Evolutionary conservation across 257 asterid genomes (phyloP).

Genomic region (Rhazya stricta): DNA sequence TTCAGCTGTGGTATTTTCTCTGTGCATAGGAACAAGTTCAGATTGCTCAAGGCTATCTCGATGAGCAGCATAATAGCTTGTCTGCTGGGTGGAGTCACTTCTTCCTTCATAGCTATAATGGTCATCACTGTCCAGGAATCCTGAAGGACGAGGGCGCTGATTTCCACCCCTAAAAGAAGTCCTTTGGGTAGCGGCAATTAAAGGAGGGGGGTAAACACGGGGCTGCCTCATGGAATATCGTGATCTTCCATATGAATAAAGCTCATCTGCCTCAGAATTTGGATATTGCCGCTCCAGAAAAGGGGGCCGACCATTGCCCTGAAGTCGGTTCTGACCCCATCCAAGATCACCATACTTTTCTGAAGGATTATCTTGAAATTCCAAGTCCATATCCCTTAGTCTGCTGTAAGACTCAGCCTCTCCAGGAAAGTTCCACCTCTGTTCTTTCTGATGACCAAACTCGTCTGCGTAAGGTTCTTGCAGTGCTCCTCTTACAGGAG

Average conservation of each 20-base stretch:
- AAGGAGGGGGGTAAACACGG: constrained; percentile 90
- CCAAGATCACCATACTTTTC: constrained; percentile 61
- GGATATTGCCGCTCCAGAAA: constrained; percentile 57
- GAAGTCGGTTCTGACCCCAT: constrained; percentile 57
- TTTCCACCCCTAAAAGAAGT: constrained; percentile 39
- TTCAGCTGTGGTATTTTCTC: constrained; percentile 38
- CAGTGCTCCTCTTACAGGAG: constrained; percentile 38
- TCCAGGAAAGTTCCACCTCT: constrained; percentile 59
- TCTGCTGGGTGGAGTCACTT: constrained; percentile 41
- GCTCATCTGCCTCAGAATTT: constrained; percentile 55
- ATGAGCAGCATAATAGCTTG: constrained; percentile 45
- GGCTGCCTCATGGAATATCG: constrained; percentile 90
- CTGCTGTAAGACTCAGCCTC: constrained; percentile 52
- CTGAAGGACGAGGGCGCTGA: constrained; percentile 44
- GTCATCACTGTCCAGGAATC: constrained; percentile 36
- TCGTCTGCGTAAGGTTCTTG: constrained; percentile 62
- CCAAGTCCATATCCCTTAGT: constrained; percentile 52
- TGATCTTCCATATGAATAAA: constrained; percentile 68
- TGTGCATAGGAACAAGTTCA: constrained; percentile 34
- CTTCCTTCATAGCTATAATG: constrained; percentile 35
- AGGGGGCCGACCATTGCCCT: constrained; percentile 41
- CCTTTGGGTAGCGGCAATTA: constrained; percentile 57
- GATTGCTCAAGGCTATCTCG: constrained; percentile 47
- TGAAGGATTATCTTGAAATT: constrained; percentile 44
- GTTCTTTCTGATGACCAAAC: constrained; percentile 57